These are phyloP conservation scores for Pelargonium citronellum DNA, from an alignment of 441 rosid genomes.

Conservation along the genomic window DNA sequence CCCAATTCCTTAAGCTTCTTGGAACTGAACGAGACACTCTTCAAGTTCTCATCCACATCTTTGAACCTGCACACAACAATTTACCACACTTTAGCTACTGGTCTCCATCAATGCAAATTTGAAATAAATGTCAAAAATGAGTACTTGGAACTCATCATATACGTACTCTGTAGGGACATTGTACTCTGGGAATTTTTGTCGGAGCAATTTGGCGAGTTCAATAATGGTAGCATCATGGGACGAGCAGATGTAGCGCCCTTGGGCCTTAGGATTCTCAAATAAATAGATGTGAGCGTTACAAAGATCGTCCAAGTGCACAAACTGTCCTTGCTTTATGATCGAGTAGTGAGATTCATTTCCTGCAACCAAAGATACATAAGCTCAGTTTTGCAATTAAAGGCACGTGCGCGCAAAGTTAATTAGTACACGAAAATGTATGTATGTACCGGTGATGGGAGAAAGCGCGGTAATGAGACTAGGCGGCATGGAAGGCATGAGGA, in stretches of 20 bases:
- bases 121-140: too few species aligned
- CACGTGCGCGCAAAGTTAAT: too few species aligned
- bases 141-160: slow-evolving; percentile 8
- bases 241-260: slow-evolving; percentile 78
- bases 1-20: slow-evolving; percentile 65
- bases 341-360: slow-evolving; percentile 75
- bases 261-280: slow-evolving; percentile 55
- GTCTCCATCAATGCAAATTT: background rate
- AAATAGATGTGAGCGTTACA: slow-evolving; percentile 67
- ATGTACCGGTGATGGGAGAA: slow-evolving; percentile 56
- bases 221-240: slow-evolving; percentile 53
- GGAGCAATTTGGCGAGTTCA: slow-evolving; percentile 44
- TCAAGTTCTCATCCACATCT: slow-evolving; percentile 50
- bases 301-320: slow-evolving; percentile 77
- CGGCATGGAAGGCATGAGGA: slow-evolving; percentile 70
- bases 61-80: slow-evolving; percentile 37
- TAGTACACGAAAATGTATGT: background rate
- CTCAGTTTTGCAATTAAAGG: background rate
- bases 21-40: slow-evolving; percentile 41
- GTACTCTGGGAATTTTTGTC: slow-evolving; percentile 54
- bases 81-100: too few species aligned
- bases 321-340: slow-evolving; percentile 71
- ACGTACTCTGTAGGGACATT: slow-evolving; percentile 48
- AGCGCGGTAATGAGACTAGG: slow-evolving; percentile 86
- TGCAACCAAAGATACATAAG: slow-evolving; percentile 19